Percentiles rank a stretch among this genome's conserved stretches.
Evolutionary conservation across 306 rosid genomes (phyloP).

Genomic region (Arachis stenosperma): DNA sequence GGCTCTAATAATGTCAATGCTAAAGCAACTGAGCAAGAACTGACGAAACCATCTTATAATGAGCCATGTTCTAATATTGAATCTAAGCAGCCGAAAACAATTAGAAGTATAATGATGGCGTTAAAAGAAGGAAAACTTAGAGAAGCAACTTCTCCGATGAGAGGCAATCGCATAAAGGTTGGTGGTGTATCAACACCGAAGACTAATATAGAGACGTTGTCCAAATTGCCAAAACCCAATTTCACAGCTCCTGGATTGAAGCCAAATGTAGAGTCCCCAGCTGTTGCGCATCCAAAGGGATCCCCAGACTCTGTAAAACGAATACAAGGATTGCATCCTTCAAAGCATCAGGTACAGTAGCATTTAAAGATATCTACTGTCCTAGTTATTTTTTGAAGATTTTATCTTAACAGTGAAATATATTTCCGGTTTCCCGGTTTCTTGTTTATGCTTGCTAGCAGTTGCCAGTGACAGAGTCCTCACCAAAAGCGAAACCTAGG

Average conservation of each 20-base stretch:
- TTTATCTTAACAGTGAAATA: slow-evolving; percentile 18
- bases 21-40: slow-evolving; percentile 54
- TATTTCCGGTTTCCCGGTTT: not conserved
- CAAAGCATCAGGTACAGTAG: slow-evolving; percentile 73
- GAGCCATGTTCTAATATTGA: slow-evolving; percentile 61
- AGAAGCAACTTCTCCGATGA: slow-evolving; percentile 85
- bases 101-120: slow-evolving; percentile 82
- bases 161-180: slow-evolving; percentile 64
- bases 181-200: slow-evolving; percentile 55
- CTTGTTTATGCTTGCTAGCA: slow-evolving; percentile 40
- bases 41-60: slow-evolving; percentile 49
- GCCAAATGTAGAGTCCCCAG: slow-evolving; percentile 62
- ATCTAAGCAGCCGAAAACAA: slow-evolving; percentile 75
- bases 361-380: slow-evolving; percentile 19
- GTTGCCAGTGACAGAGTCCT: slow-evolving; percentile 60
- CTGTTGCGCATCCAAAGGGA: slow-evolving; percentile 52
- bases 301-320: slow-evolving; percentile 64
- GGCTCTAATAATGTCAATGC: slow-evolving; percentile 44
- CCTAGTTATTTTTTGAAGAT: slow-evolving; percentile 10
- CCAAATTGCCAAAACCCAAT: slow-evolving; percentile 75
- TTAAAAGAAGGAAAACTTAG: slow-evolving; percentile 81
- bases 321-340: slow-evolving; percentile 56
- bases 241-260: slow-evolving; percentile 55
- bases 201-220: slow-evolving; percentile 53
- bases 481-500: slow-evolving; percentile 72